Evolutionary conservation across 2,329 filamentous ascomycete species (phyloP), one percentile per base, ranked within the genome.

Genomic region (Trichoderma pleuroti): DNA sequence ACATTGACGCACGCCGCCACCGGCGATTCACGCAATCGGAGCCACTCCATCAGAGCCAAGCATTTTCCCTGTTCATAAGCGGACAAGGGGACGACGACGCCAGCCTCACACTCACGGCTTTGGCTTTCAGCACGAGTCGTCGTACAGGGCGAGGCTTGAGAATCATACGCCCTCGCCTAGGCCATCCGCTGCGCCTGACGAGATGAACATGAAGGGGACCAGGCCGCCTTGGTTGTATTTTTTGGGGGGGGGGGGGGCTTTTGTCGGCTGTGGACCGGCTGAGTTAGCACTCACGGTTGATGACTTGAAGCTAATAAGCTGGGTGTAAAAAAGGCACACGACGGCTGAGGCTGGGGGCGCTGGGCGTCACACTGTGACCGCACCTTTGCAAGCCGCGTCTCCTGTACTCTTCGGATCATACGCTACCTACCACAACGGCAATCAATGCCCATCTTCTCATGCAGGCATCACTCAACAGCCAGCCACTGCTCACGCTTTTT

Each of bases 21-120:
- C 36, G 28, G 14, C 21, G 65, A 68, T 68, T 68, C 65, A 68
- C 65, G 65, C 65, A 68, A 68, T 68, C 65, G 65, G 65, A 68
- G 65, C 30, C 56, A 60, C 56, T 61, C 54, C 65, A 36, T 68
- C 56, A 61, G 28, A 36, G 36, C 54, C 64, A 67, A 59, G 64
- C 49, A 57, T 67, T 59, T 42, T 60, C 64, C 64, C 34, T 59
- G 52, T 30, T 67, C 34, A 59, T 24, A 28, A 42, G 63, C 52
- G 57, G n/a, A 68, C 28, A 46, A 34, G 56, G 34, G 64, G 26
- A 61, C 63, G 39, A 64, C 26, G 39, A 42, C 39, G 57, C 46
- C 62, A 28, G 62, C 62, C 62, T 65, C 62, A 56, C 62, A 49
- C 56, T 56, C 46, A 59, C 49, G 54, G 52, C 21, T 60, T 39